These are phyloP conservation scores for Botrytis galanthina DNA, from an alignment of 2,329 filamentous ascomycete genomes.

Conservation along the genomic window DNA sequence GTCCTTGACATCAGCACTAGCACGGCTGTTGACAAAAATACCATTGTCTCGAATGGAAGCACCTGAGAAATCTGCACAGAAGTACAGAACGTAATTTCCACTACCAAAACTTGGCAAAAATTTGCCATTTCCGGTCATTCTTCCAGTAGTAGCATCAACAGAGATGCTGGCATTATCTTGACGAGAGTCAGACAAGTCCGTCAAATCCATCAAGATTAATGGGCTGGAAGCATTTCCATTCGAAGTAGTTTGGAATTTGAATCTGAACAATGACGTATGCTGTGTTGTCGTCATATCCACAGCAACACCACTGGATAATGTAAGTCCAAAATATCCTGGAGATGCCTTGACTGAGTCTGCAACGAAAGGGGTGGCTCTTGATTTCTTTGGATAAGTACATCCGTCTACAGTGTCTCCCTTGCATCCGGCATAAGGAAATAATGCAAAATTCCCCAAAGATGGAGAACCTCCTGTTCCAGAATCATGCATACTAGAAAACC, in stretches of 20 bases:
- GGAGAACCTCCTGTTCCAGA: constrained; percentile 50
- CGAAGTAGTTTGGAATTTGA: constrained; percentile 52
- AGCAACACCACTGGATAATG: constrained; percentile 53
- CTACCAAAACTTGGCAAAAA: constrained; percentile 65
- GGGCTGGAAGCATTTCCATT: constrained; percentile 46
- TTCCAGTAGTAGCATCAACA: constrained; percentile 54
- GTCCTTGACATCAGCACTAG: constrained; percentile 47
- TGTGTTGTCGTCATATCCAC: constrained; percentile 68
- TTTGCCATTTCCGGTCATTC: constrained; percentile 59
- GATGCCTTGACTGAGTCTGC: constrained; percentile 52
- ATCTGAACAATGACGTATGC: constrained; percentile 63
- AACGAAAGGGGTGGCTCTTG: constrained; percentile 42
- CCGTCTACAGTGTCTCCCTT: constrained; percentile 58
- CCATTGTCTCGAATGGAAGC: constrained; percentile 58
- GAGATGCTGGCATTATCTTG: constrained; percentile 54
- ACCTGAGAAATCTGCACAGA: constrained; percentile 66
- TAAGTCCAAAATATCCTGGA: constrained; percentile 65
- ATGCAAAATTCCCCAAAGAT: constrained; percentile 70
- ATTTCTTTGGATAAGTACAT: constrained; percentile 57
- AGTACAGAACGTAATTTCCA: constrained; percentile 58
- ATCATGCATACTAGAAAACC: constrained; percentile 43
- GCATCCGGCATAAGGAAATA: constrained; percentile 66
- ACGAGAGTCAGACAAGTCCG: constrained; percentile 60
- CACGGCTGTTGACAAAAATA: constrained; percentile 58
- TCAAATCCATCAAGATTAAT: constrained; percentile 63